Base-by-base conservation (phyloP, 192 early-diverging fungal genomes). In the Backusella australiensis region DNA sequence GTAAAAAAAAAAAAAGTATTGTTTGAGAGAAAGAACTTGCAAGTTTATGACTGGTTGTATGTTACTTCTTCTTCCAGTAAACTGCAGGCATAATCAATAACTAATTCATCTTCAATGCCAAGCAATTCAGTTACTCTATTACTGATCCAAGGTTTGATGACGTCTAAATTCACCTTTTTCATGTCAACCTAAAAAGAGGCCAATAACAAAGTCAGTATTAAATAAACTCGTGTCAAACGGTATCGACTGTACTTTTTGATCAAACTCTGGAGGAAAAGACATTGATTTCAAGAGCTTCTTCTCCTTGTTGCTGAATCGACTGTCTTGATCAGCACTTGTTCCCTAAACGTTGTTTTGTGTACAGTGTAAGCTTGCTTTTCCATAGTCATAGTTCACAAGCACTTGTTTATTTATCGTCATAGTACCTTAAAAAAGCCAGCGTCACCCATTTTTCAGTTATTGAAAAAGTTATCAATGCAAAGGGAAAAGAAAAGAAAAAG, bases 21-120 rank as follows among this genome's bases (percentile, higher is more conserved):
- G 29, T 29, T 29, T 3, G 53, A 68, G 59, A 6, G 29, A 71
- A 23, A 32, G 17, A 19, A 39, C 38, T 39, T 39, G 38, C 1
- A 14, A 14, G 11, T 44, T 44, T 44, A 14, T 44, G 14, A 4
- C 15, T 1, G 15, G 15, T 44, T 44, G 42, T 12, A 14, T 44
- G 77, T 76, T 85, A 93, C 91, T 81, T 87, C 74, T 32, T 90
- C 90, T 74, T 97, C 93, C 38, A 99, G 85, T 82, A 96, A 86
- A 35, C 91, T 90, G 73, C 93, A 90, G 3, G 97, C 86, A 80
- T 92, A 96, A 49, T 96, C 94, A 68, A 95, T 87, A 5, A 98
- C 86, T 23, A 99, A 90, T 73, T 99, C 98, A 79, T 99, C 98
- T 67, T 99, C 98, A 34, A 96, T 86, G 2, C 95, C 96, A 35